Evolutionary conservation across 148 eudicot species (phyloP), one percentile per base, ranked within the genome.

Genomic region (Chenopodium formosanum): DNA sequence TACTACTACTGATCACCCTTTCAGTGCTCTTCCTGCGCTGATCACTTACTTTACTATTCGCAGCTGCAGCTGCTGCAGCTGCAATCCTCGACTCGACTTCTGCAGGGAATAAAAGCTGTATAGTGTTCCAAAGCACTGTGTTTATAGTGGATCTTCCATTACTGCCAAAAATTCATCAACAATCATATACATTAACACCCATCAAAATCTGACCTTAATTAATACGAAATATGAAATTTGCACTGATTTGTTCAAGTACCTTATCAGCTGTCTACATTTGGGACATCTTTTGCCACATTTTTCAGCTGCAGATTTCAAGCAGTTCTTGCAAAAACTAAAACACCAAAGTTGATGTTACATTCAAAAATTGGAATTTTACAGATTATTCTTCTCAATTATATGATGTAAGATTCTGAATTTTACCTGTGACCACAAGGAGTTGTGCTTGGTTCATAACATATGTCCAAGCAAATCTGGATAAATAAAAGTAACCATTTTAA

Each of bases 381-480:
- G 62, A 4, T 16, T 3, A 4, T 56, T 14, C 4, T 14, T 56
- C 17, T 16, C 20, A 56, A 16, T 14, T 56, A 3, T 56, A 56
- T 3, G 6, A 56, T 3, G 17, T 47, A 16, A 1, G 31, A 11
- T 7, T 32, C 20, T 19, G 14, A 63, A 1, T 1, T 80, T 85
- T 89, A 92, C 98, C 98, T 97, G 91, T 94, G 99, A 23, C 98
- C 99, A 90, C 99, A 97, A 81, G 97, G 81, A 78, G 99, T 97
- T 76, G 98, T 94, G 76, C 95, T 94, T 9, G 99, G 99, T 84
- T 96, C 99, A 74, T 86, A 96, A 84, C 99, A 97, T 50, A 94
- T 94, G 40, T 96, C 99, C 89, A 97, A 87, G 81, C 99, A 97
- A 70, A 97, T 97, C 99, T 97, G 91, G 70, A 10, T 56, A n/a